Conservation (phyloP, 306 rosid species). For the Prunus dulcis region DNA sequence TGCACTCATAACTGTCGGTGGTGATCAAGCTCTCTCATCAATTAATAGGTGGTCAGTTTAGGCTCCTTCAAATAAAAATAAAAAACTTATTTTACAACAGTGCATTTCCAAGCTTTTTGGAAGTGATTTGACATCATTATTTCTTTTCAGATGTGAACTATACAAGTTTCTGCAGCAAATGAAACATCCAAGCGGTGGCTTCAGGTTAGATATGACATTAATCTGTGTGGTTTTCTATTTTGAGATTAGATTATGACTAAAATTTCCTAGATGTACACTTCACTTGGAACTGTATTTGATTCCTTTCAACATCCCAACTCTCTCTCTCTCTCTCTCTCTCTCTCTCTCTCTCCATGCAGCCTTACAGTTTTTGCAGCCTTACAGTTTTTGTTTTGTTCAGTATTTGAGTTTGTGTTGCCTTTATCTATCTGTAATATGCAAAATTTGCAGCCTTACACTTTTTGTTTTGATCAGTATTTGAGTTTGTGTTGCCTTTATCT, state of each 20-base stretch:
- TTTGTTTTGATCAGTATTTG: background rate
- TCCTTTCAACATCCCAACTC: too few relatives aligned
- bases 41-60: constrained; percentile 85
- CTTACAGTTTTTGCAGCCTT: background rate
- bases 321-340: too few relatives aligned
- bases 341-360: background rate
- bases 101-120: constrained; percentile 9
- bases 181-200: constrained; percentile 86
- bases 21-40: constrained; percentile 68
- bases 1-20: constrained; percentile 76
- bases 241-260: constrained; percentile 8
- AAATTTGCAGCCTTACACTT: background rate
- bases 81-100: constrained; percentile 5
- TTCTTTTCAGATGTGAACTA: constrained; percentile 54
- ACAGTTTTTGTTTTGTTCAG: background rate
- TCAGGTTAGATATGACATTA: constrained; percentile 54
- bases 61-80: constrained; percentile 14
- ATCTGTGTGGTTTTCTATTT: constrained; percentile 14
- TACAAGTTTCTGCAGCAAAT: constrained; percentile 59
- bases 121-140: constrained; percentile 26
- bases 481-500: background rate
- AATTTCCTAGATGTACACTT: background rate
- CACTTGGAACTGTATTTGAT: background rate
- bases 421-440: background rate
- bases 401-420: background rate